Conservation (phyloP, 805 yeast species). For the Ogataea allantospora region DNA sequence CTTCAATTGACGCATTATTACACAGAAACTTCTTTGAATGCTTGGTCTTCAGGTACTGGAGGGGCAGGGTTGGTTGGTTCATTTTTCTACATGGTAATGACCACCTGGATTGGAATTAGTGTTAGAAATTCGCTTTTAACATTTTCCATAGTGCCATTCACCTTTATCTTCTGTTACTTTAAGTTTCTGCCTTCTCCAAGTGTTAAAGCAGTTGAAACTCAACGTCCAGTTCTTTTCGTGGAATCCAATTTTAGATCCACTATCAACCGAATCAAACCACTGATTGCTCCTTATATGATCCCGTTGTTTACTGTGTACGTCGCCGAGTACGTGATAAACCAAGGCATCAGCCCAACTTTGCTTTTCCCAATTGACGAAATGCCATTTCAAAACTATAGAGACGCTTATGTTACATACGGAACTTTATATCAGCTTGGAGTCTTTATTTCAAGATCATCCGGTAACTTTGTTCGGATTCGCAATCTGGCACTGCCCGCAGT, state of each 20-base stretch:
- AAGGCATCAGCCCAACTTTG: slow-evolving; percentile 86
- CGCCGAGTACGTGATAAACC: slow-evolving; percentile 86
- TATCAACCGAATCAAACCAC: slow-evolving; percentile 37
- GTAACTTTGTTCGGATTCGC: slow-evolving; percentile 57
- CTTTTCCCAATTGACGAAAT: slow-evolving; percentile 69
- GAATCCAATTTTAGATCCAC: slow-evolving; percentile 29
- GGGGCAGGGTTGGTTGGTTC: slow-evolving; percentile 91
- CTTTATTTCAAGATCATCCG: slow-evolving; percentile 84
- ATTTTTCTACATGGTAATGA: slow-evolving; percentile 64
- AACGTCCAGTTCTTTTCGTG: slow-evolving; percentile 2
- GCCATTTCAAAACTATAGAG: slow-evolving; percentile 73
- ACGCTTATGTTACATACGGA: slow-evolving; percentile 88
- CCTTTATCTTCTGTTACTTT: slow-evolving; percentile 29
- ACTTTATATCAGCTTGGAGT: slow-evolving; percentile 91
- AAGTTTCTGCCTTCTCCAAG: slow-evolving; percentile 25
- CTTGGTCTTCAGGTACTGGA: slow-evolving; percentile 95
- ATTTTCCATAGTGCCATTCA: slow-evolving; percentile 44
- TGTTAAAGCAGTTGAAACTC: neutral
- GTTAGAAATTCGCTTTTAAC: slow-evolving; percentile 54
- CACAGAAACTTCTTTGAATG: slow-evolving; percentile 58
- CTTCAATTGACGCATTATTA: slow-evolving; percentile 82
- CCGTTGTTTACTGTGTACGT: slow-evolving; percentile 83
- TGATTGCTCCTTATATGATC: slow-evolving; percentile 68
- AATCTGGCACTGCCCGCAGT: slow-evolving; percentile 60
- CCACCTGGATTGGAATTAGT: slow-evolving; percentile 61